Base-by-base conservation (phyloP, 2,329 filamentous ascomycete species). In the Fusarium pilosicola region DNA sequence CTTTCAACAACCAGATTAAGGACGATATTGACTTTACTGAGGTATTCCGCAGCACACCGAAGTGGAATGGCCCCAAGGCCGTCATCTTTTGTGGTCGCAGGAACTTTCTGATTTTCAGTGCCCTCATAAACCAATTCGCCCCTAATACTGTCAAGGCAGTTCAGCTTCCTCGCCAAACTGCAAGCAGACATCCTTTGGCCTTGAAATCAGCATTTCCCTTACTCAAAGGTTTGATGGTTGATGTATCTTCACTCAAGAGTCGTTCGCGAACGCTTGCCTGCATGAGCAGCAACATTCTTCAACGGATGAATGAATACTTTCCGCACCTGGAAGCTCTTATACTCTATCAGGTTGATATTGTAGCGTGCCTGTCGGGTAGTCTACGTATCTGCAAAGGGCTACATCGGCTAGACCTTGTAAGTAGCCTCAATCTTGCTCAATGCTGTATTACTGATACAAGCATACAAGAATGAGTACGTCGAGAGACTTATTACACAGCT, bases 171-270 rank as follows among this genome's bases (percentile, higher is more conserved):
- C 0, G 15, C 1, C 34, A 36, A 4, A 6, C 17, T 36, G 0
- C 15, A 18, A 5, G 0, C 0, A 10, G 1, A 1, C 15, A 36
- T 36, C 0, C 1, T 36, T 36, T 18, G 34, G 17, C 34, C 34
- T 36, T 36, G 17, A 1, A 18, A 36, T 36, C 8, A 0, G 34
- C 34, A 36, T 36, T 17, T 36, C 34, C 34, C 3, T 36, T 36
- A 1, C 34, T 36, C 34, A 36, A 36, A 9, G 34, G 9, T 2
- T 36, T 36, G 34, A 36, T 10, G 17, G 0, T 9, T 36, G 34
- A 36, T 36, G 1, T 36, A 2, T 36, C 34, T 36, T 36, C 4
- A 9, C 10, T 36, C 17, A 6, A 0, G 17, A 36, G 1, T 3
- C 8, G 9, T 8, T 18, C 28, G 2, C 22, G 22, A 32, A 32